A percentile compares a stretch with the other conserved stretches of the same genome.
Conservation (phyloP, 2,329 filamentous ascomycete species). For the Aspergillus proliferans region DNA sequence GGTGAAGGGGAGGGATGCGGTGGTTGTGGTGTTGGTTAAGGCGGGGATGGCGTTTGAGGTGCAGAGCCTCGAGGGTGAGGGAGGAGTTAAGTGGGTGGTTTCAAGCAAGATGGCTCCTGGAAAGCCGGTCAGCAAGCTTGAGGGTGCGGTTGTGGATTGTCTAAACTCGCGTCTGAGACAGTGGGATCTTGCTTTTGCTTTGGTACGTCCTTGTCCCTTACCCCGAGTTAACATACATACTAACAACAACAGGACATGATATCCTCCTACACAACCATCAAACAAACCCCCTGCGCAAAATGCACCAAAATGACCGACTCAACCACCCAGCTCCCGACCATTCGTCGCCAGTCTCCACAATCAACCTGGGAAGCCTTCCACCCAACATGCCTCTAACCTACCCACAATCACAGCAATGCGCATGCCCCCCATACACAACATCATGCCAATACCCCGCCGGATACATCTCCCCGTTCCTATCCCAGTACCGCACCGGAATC, state of each 20-base stretch:
- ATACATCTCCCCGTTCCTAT: conserved; percentile 17
- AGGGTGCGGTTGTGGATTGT: conserved; percentile 28
- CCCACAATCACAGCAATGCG: not conserved
- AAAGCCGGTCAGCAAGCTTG: conserved; percentile 26
- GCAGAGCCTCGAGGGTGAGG: conserved; percentile 13
- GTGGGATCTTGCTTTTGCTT: conserved; percentile 35
- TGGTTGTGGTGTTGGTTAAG: conserved; percentile 25
- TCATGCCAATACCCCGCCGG: conserved; percentile 18
- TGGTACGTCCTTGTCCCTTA: conserved; percentile 22
- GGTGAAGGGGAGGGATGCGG: conserved; percentile 15
- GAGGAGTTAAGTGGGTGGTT: conserved; percentile 29
- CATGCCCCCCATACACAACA: conserved; percentile 13
- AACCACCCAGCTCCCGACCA: conserved; percentile 34
- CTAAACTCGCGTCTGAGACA: conserved; percentile 30
- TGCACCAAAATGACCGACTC: conserved; percentile 34
- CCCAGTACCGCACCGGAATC: conserved; percentile 20
- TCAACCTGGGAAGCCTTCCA: conserved; percentile 32
- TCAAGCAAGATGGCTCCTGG: conserved; percentile 18
- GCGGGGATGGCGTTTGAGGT: conserved; percentile 32
- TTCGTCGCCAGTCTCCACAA: conserved; percentile 24
- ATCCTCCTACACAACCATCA: conserved; percentile 36
- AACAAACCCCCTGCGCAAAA: conserved; percentile 32
- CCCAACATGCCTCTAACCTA: conserved; percentile 19
- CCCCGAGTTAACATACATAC: conserved; percentile 1
- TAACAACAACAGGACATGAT: conserved; percentile 33